Evolutionary conservation across 2,329 filamentous ascomycete species (phyloP), one percentile per base, ranked within the genome.

Genomic region (Neophaeococcomyces aloes): DNA sequence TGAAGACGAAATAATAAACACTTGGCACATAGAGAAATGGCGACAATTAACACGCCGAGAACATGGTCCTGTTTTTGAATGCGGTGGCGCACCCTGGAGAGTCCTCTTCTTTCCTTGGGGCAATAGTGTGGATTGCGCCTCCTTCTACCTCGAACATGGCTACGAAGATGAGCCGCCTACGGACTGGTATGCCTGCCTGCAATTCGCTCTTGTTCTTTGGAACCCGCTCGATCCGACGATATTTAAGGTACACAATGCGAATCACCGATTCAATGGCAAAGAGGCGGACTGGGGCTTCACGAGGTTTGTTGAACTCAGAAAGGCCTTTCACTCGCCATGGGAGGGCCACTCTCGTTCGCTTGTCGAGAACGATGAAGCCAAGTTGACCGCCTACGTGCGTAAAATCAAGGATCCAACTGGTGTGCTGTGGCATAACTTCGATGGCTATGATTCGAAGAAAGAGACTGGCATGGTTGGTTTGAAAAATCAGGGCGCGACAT

Each of bases 261-360:
- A 88, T 55, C 91, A 98, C 61, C 83, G 91, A 47, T 98, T 96
- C 64, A 96, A 87, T 3, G 85, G 84, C 51, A 91, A 96, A 33
- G 91, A 98, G 64, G 87, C 86, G 18, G 91, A 98, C 58, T 98
- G 91, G 91, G 91, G 91, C 1, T 98, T 98, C 62, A 98, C 91
- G n/a, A 74, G 89, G 44, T 98, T 96, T 59, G 79, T 87, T 10
- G 91, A 96, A 61, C 74, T 94, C 38, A 76, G 86, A 42, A 82
- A 79, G 57, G 81, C 96, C 61, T 94, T 95, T 59, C 81, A 81
- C 48, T 70, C 79, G 27, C 74, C 78, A 1, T 94, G 83, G 76
- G 83, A 91, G 45, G 76, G 78, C 39, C 65, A 65, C 48, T 71
- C 70, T 14, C 75, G 83, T 45, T 86, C 65, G 11, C 52, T 69